Conservation (phyloP, 345 rosid genomes). For the Aethionema arabicum region DNA sequence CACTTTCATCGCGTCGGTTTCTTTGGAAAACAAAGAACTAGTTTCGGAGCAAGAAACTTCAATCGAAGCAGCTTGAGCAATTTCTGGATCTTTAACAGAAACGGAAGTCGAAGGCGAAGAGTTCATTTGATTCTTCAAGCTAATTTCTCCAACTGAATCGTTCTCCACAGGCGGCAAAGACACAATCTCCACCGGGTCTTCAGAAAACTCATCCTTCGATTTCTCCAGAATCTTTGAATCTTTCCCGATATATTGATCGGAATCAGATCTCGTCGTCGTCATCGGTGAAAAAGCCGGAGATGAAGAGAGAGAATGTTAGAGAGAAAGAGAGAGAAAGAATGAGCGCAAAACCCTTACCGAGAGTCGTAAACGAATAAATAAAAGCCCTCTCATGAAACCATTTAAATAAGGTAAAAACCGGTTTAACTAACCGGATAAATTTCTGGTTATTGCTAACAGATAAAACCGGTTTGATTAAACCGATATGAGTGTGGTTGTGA, state of each 20-base stretch:
- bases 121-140: conserved; percentile 34
- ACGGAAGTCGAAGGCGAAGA: conserved; percentile 27
- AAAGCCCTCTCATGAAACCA: background rate
- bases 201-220: conserved; percentile 4
- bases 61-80: conserved; percentile 11
- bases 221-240: background rate
- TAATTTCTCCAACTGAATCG: conserved; percentile 27
- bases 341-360: conserved; percentile 6
- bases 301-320: background rate
- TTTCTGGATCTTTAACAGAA: conserved; percentile 36
- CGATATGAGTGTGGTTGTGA: background rate
- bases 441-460: background rate
- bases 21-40: conserved; percentile 18
- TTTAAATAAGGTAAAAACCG: conserved; percentile 15
- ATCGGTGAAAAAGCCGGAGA: background rate
- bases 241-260: conserved; percentile 7
- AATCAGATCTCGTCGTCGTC: conserved; percentile 25
- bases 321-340: background rate
- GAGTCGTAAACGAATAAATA: conserved; percentile 1
- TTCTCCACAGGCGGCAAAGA: conserved; percentile 27
- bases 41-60: conserved; percentile 27
- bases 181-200: conserved; percentile 26
- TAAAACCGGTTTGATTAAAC: conserved; percentile 9
- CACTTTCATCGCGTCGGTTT: conserved; percentile 17
- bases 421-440: background rate